A percentile compares a stretch with the other conserved stretches of the same genome.
Conservation (phyloP, 768 basidiomycete species). For the Naganishia onofrii region DNA sequence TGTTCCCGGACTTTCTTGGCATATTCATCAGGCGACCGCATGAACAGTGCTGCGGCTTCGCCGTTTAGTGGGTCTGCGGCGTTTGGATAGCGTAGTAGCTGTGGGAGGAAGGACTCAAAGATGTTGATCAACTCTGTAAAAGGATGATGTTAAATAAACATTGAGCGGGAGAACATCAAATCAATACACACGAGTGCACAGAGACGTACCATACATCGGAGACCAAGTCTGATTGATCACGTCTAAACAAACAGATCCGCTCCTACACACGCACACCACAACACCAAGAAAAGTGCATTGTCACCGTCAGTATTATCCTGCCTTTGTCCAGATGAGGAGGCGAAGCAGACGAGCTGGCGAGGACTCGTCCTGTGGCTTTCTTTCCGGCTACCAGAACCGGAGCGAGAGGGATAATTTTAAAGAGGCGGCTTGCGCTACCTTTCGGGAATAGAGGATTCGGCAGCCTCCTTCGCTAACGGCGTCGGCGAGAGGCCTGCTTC, state of each 20-base stretch:
- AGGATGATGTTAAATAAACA: neutral
- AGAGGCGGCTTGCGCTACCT: too few species aligned
- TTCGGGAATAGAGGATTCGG: too few species aligned
- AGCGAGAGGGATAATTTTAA: too few species aligned
- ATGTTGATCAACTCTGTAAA: conserved; percentile 95
- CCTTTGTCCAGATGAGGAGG: too few species aligned
- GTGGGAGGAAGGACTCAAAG: conserved; percentile 96
- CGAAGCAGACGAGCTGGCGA: too few species aligned
- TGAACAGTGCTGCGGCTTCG: conserved; percentile 92
- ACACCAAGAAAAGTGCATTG: too few species aligned
- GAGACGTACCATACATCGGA: conserved; percentile 84
- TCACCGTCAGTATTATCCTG: too few species aligned
- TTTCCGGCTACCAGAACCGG: too few species aligned
- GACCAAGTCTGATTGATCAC: conserved; percentile 99
- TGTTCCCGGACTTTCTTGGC: conserved; percentile 94
- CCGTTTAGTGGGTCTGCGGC: conserved; percentile 97
- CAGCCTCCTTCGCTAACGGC: too few species aligned
- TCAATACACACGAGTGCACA: conserved; percentile 45
- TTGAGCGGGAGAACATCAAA: neutral
- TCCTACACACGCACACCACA: conserved; percentile 57
- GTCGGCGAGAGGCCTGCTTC: too few species aligned
- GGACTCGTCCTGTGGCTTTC: too few species aligned
- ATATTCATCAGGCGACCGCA: conserved; percentile 96
- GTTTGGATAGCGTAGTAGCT: conserved; percentile 94
- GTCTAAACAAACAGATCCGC: conserved; percentile 95